These are phyloP conservation scores for Trichoderma cornu-damae DNA, from an alignment of 2,329 filamentous ascomycete genomes.

Conservation along the genomic window DNA sequence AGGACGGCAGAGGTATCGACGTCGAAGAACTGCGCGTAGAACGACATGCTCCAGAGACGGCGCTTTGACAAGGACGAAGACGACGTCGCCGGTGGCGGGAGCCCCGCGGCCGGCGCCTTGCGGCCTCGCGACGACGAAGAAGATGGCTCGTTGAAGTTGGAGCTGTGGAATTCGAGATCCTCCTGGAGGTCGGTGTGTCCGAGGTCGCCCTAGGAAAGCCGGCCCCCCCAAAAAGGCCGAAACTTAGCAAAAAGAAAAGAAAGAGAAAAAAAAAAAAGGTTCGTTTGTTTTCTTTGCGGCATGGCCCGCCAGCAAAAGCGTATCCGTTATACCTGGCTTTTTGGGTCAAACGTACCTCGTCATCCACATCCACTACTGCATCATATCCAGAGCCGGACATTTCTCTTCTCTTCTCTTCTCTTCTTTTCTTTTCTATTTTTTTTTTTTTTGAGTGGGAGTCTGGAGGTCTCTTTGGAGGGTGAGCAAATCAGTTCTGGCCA, in stretches of 20 bases:
- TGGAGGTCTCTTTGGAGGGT: not conserved
- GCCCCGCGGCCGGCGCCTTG: constrained; percentile 46
- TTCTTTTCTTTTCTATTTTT: too few relatives aligned
- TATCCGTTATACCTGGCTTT: not conserved
- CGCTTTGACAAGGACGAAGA: constrained; percentile 60
- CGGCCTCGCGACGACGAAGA: constrained; percentile 37
- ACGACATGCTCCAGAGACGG: constrained; percentile 85
- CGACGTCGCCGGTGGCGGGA: constrained; percentile 54
- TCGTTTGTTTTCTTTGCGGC: not conserved
- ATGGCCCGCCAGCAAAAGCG: not conserved
- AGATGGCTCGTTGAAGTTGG: constrained; percentile 64
- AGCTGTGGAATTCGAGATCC: constrained; percentile 98
- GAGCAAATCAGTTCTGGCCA: not conserved
- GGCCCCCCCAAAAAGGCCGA: not conserved
- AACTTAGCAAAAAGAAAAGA: constrained; percentile 19
- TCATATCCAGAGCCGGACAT: constrained; percentile 91
- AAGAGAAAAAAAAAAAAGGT: too few relatives aligned
- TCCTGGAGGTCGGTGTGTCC: constrained; percentile 97
- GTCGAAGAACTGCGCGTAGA: constrained; percentile 98
- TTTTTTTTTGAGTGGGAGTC: not conserved
- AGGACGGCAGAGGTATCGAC: constrained; percentile 91
- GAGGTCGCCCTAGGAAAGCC: constrained; percentile 74
- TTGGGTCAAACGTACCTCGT: constrained; percentile 61
- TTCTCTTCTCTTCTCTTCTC: too few relatives aligned
- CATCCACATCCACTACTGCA: constrained; percentile 95